Base-by-base conservation (phyloP, 805 yeast species). In the Candida caryicola region DNA sequence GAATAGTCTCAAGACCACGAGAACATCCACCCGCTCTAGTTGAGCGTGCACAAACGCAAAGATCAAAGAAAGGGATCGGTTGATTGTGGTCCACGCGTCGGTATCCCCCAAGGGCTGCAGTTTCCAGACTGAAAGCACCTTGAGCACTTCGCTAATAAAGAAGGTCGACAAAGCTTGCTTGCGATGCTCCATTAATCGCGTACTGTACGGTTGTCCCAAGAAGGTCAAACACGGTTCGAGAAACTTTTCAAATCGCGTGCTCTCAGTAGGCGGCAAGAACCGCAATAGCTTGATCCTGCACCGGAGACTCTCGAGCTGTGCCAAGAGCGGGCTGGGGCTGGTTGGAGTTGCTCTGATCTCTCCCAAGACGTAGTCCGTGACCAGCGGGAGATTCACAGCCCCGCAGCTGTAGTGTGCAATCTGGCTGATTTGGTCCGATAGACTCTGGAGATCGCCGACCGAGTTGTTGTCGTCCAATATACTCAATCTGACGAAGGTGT, bases 381-480 rank as follows among this genome's bases (percentile, higher is more conserved):
- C 45, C 60, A 54, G 59, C 4, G 35, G 19, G 13, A 56, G 41
- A n/a, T 27, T 21, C 8, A 45, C 29, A 12, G 35, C 13, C 3
- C 48, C 52, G 5, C 41, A 43, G 8, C 50, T 33, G 9, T 35
- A 14, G 7, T 23, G 23, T 9, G 46, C 31, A 25, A 54, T 39
- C 7, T 41, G 28, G 4, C 26, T 26, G 4, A 55, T 34, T 23
- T 41, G 44, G 9, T 37, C 45, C 7, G 38, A 31, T 13, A 57
- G 35, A 10, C 15, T 23, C 3, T 40, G 37, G 16, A 49, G 33
- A 8, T 49, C 57, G 12, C 30, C 19, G 2, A 27, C n/a, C 5
- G 46, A 33, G 16, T 44, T 31, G 8, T 43, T 45, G 9, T 52
- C 51, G 36, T 55, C 55, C 5, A 46, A 30, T 15, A 54, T 27